Percentiles rank a stretch among this genome's conserved stretches.
phyloP scores from a whole-genome alignment of 129 eudicot species.

The Logfia minima region DNA sequence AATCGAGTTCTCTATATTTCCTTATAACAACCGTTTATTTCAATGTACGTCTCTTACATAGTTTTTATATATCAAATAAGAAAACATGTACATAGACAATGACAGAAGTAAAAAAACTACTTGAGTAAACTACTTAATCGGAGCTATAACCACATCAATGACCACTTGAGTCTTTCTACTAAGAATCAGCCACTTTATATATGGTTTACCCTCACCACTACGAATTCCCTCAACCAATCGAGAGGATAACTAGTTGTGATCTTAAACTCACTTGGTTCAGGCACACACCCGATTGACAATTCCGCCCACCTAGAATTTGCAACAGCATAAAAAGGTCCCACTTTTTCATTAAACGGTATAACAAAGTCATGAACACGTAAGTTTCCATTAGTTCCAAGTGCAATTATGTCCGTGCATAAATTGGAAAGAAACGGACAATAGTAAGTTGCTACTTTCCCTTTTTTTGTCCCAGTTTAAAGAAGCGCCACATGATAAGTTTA shows the following conservation, averaged over 20 bases:
- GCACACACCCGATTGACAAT: constrained; percentile 39
- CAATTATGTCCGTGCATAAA: constrained; percentile 51
- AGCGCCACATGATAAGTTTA: constrained; percentile 56
- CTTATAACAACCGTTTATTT: too few species aligned
- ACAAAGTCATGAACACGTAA: constrained; percentile 60
- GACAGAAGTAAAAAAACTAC: background rate
- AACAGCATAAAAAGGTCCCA: constrained; percentile 37
- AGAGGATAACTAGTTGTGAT: constrained; percentile 44
- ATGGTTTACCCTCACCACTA: constrained; percentile 30
- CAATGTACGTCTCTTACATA: background rate
- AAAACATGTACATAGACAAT: background rate
- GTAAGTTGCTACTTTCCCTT: constrained; percentile 52
- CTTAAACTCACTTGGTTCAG: constrained; percentile 40
- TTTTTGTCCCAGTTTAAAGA: constrained; percentile 44
- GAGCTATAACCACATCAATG: too few species aligned
- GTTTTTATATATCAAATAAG: background rate
- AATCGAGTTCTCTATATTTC: too few species aligned
- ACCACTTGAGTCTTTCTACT: constrained; percentile 67
- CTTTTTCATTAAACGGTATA: constrained; percentile 52
- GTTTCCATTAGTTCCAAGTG: constrained; percentile 54
- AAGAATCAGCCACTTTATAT: constrained; percentile 54
- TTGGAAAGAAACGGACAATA: constrained; percentile 48
- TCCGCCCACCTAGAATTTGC: constrained; percentile 41
- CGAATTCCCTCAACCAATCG: constrained; percentile 44
- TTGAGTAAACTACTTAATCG: constrained; percentile 46